A percentile compares a stretch with the other conserved stretches of the same genome.
Evolutionary conservation across 164 flowering plant genomes (phyloP).

Genomic region (Berberis thunbergii): DNA sequence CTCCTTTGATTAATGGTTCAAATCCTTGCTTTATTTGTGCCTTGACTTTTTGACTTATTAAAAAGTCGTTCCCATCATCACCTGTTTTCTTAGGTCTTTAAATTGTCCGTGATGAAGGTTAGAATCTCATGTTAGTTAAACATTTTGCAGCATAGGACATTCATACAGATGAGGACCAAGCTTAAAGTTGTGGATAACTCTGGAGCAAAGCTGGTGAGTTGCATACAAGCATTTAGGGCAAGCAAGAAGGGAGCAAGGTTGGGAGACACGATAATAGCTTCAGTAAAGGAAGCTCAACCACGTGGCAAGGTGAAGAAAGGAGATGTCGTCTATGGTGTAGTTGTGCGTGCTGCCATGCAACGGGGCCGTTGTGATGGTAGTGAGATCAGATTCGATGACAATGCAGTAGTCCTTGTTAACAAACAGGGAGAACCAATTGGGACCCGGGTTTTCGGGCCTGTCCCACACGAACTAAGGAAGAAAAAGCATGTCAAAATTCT

Average conservation of each 20-base stretch:
- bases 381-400: conserved; percentile 83
- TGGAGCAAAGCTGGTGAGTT: conserved; percentile 72
- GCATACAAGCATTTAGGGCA: conserved; percentile 71
- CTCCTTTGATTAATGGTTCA: background rate
- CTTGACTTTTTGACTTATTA: background rate
- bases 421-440: conserved; percentile 88
- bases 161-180: conserved; percentile 87
- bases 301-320: conserved; percentile 90
- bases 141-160: conserved; percentile 62
- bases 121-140: background rate
- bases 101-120: background rate
- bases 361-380: conserved; percentile 81
- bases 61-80: background rate
- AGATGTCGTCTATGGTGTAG: conserved; percentile 68
- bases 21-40: background rate
- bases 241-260: conserved; percentile 71
- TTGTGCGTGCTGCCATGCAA: conserved; percentile 93
- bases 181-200: conserved; percentile 92
- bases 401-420: conserved; percentile 79
- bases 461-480: conserved; percentile 80
- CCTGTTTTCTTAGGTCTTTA: background rate
- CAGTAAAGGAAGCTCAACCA: conserved; percentile 85
- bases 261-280: conserved; percentile 80
- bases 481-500: conserved; percentile 86
- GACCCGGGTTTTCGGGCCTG: conserved; percentile 83